Evolutionary conservation across 768 basidiomycete genomes (phyloP).

Genomic region (Boletus fagicola): DNA sequence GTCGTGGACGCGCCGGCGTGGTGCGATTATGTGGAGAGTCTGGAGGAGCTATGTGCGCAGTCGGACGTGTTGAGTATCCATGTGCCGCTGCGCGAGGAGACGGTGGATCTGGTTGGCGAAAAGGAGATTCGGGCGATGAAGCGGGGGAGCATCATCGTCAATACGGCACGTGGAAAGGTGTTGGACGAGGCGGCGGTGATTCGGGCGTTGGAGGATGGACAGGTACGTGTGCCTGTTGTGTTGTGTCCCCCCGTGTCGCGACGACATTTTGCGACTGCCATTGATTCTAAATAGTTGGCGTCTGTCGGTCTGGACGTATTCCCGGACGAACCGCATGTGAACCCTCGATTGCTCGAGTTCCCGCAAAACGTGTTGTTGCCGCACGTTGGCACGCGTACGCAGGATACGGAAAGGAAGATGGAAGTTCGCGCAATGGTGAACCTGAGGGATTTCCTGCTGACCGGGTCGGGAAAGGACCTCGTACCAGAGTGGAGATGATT

Average conservation of each 20-base stretch:
- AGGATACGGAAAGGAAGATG: constrained; percentile 78
- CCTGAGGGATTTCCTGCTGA: constrained; percentile 62
- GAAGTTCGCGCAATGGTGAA: constrained; percentile 79
- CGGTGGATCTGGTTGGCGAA: constrained; percentile 69
- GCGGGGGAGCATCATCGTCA: constrained; percentile 74
- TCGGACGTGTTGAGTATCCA: constrained; percentile 87
- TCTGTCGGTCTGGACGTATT: constrained; percentile 79
- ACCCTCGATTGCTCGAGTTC: constrained; percentile 74
- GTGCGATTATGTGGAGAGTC: constrained; percentile 73
- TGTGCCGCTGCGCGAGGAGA: constrained; percentile 74
- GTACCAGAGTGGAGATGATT: constrained; percentile 47
- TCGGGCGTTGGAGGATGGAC: constrained; percentile 79
- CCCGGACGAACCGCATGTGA: constrained; percentile 80
- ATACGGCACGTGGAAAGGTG: constrained; percentile 86
- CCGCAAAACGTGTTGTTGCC: constrained; percentile 84
- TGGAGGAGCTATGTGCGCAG: constrained; percentile 59
- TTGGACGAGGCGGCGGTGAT: constrained; percentile 88
- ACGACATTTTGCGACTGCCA: background rate
- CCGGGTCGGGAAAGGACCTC: constrained; percentile 61
- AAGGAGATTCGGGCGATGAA: constrained; percentile 75
- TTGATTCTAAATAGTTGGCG: background rate
- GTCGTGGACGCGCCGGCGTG: constrained; percentile 61
- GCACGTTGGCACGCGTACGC: constrained; percentile 86
- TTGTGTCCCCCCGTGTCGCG: background rate
- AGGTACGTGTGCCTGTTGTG: constrained; percentile 50